These are phyloP conservation scores for Psidium guajava DNA, from an alignment of 345 rosid genomes.

Conservation along the genomic window DNA sequence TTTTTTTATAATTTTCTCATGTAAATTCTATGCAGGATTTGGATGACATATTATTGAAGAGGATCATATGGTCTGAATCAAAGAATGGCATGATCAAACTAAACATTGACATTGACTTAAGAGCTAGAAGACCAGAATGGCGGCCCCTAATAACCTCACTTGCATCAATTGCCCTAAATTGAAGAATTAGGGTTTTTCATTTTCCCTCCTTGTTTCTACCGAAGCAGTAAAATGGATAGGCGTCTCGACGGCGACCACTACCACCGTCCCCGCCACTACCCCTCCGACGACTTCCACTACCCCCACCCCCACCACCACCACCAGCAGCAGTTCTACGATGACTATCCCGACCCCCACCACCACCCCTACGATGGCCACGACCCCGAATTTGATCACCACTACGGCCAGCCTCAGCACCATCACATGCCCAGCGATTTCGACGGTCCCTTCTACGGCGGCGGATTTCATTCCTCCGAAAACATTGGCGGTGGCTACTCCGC, in stretches of 20 bases:
- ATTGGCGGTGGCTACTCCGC: background rate
- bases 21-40: too few species aligned
- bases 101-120: too few species aligned
- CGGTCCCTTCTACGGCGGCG: background rate
- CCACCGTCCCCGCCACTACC: conserved; percentile 11
- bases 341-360: conserved; percentile 10
- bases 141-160: too few species aligned
- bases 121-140: too few species aligned
- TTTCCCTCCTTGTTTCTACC: background rate
- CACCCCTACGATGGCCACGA: conserved; percentile 10
- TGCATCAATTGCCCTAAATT: background rate
- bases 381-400: conserved; percentile 12
- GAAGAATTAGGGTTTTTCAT: background rate
- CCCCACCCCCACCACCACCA: conserved; percentile 7
- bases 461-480: background rate
- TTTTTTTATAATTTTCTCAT: too few species aligned
- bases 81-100: too few species aligned
- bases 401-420: conserved; percentile 18
- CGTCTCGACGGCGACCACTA: conserved; percentile 8
- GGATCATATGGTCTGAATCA: too few species aligned
- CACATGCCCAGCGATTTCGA: conserved; percentile 1
- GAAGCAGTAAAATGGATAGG: conserved; percentile 11
- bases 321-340: conserved; percentile 5
- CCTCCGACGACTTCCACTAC: conserved; percentile 10
- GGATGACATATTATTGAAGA: too few species aligned